Evolutionary conservation across 768 basidiomycete species (phyloP).

Genomic region (Rhodosporidiobolus sp.): DNA sequence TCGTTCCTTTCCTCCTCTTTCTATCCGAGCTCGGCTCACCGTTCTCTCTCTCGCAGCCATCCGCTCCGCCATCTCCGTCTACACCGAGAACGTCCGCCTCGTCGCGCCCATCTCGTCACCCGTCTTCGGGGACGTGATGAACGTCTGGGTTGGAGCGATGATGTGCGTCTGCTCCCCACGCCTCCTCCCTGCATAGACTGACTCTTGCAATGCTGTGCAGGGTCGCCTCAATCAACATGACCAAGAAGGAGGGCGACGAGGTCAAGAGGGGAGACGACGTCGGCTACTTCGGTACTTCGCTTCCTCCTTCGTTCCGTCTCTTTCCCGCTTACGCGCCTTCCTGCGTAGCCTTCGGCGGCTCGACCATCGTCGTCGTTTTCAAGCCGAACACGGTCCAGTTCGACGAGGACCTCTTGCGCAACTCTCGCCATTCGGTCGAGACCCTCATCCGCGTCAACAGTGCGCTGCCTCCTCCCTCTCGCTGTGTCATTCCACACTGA

Average conservation of each 20-base stretch:
- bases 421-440: conserved; percentile 66
- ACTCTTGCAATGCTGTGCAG: too few relatives aligned
- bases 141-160: conserved; percentile 48
- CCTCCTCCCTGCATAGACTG: not conserved
- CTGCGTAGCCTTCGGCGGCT: conserved; percentile 73
- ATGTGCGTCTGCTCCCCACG: conserved; percentile 48
- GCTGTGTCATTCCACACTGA: too few relatives aligned
- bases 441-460: conserved; percentile 34
- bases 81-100: conserved; percentile 89
- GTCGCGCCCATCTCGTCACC: conserved; percentile 87
- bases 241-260: conserved; percentile 75
- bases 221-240: conserved; percentile 77
- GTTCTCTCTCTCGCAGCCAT: conserved; percentile 57
- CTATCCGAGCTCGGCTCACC: not conserved
- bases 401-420: conserved; percentile 85
- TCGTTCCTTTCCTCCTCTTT: accelerated
- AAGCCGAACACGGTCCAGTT: conserved; percentile 79
- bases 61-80: conserved; percentile 77
- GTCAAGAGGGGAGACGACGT: conserved; percentile 84
- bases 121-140: conserved; percentile 86
- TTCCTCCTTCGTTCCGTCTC: not conserved
- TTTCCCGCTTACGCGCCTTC: conserved; percentile 12
- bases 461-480: too few relatives aligned
- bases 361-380: conserved; percentile 73
- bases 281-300: conserved; percentile 57